Percentiles rank a stretch among this genome's conserved stretches.
Evolutionary conservation across 805 yeast species (phyloP).

Genomic region (Ogataea saltuana): DNA sequence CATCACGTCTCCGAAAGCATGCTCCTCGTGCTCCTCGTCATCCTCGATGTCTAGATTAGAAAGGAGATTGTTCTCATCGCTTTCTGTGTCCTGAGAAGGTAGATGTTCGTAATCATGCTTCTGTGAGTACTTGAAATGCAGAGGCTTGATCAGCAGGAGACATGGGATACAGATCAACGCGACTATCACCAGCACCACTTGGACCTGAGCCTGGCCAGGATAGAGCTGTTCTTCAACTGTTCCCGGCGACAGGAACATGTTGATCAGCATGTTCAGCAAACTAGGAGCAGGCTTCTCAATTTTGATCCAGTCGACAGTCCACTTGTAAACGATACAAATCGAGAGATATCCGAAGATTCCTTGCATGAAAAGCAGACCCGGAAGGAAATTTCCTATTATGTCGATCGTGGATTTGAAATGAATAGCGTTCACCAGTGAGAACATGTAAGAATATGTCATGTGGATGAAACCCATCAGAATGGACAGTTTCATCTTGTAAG

Average conservation of each 20-base stretch:
- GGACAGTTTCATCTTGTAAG: constrained; percentile 96
- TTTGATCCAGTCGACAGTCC: constrained; percentile 90
- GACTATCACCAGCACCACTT: constrained; percentile 65
- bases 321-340: constrained; percentile 83
- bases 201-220: constrained; percentile 76
- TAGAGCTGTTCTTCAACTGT: constrained; percentile 77
- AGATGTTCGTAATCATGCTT: constrained; percentile 53
- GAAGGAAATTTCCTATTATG: constrained; percentile 88
- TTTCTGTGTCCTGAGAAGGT: constrained; percentile 28
- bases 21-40: constrained; percentile 56
- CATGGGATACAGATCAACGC: constrained; percentile 93
- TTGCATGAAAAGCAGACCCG: constrained; percentile 93
- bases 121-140: constrained; percentile 47
- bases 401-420: constrained; percentile 73
- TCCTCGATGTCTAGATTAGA: constrained; percentile 41
- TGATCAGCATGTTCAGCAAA: constrained; percentile 88
- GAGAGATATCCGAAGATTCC: constrained; percentile 93
- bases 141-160: constrained; percentile 82
- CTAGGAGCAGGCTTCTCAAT: constrained; percentile 85
- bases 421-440: constrained; percentile 78
- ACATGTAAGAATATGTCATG: constrained; percentile 87
- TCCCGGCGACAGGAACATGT: constrained; percentile 95
- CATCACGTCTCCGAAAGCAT: constrained; percentile 88
- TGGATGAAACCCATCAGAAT: constrained; percentile 92
- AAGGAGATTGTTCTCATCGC: constrained; percentile 35